Percentiles rank a stretch among this genome's conserved stretches.
Evolutionary conservation across 176 grass and related monocot species (phyloP).

Genomic region (Thalia dealbata): DNA sequence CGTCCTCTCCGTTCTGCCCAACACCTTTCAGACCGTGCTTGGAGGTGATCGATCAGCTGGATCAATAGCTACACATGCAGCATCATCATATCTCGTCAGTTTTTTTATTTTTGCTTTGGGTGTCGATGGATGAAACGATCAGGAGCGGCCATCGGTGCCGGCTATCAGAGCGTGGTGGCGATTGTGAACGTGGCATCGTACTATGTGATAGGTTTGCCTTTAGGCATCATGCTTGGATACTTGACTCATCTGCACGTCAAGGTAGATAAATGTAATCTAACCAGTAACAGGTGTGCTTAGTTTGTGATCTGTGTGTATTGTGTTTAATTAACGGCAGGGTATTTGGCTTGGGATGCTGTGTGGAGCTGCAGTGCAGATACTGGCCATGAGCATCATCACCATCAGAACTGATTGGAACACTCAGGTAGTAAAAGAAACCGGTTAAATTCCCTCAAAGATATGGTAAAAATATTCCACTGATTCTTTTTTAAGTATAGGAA

Average conservation of each 20-base stretch:
- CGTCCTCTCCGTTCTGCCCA: conserved; percentile 1
- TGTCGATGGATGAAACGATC: not conserved
- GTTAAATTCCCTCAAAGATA: not conserved
- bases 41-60: not conserved
- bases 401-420: conserved; percentile 4
- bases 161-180: conserved; percentile 6
- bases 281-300: not conserved
- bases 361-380: not conserved
- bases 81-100: not conserved
- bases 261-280: too few species aligned
- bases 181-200: not conserved
- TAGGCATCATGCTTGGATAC: conserved; percentile 1
- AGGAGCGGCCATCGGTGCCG: conserved; percentile 7
- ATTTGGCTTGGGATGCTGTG: conserved; percentile 4
- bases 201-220: conserved; percentile 5
- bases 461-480: too few species aligned
- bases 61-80: too few species aligned
- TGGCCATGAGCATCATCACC: not conserved
- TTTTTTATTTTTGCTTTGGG: too few species aligned
- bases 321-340: not conserved
- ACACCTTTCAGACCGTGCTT: not conserved
- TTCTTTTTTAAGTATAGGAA: too few species aligned
- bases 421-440: not conserved
- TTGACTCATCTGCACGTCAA: not conserved
- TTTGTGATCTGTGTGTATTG: not conserved